These are phyloP conservation scores for Xylariaceae sp. DNA, from an alignment of 2,329 filamentous ascomycete genomes.

Conservation along the genomic window DNA sequence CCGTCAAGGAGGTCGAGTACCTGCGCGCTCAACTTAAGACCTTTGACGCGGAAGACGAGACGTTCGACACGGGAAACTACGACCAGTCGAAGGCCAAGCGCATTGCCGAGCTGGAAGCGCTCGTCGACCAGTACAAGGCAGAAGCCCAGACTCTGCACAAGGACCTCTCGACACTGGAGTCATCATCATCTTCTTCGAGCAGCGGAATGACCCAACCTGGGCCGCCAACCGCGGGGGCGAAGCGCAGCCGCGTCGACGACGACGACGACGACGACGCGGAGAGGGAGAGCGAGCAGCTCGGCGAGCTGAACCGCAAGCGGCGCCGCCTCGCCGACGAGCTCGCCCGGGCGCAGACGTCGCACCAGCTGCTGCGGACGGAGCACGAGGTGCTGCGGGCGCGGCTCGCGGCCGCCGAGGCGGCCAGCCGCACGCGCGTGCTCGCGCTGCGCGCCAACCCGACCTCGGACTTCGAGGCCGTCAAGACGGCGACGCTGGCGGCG, in stretches of 20 bases:
- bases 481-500: conserved; percentile 68
- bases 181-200: conserved; percentile 27
- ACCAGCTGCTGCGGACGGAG: conserved; percentile 61
- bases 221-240: conserved; percentile 48
- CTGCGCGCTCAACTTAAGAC: conserved; percentile 86
- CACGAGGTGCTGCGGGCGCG: conserved; percentile 66
- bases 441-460: conserved; percentile 84
- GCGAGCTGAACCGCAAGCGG: conserved; percentile 80
- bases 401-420: conserved; percentile 56
- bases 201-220: conserved; percentile 28
- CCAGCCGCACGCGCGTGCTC: conserved; percentile 72
- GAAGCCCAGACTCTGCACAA: conserved; percentile 69
- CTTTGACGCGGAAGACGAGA: conserved; percentile 79
- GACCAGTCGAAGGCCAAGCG: conserved; percentile 69
- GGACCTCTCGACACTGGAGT: conserved; percentile 63
- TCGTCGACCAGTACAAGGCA: conserved; percentile 77
- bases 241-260: conserved; percentile 55
- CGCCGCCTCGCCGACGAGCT: conserved; percentile 44
- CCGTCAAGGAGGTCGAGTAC: conserved; percentile 89
- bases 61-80: conserved; percentile 71
- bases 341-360: conserved; percentile 61
- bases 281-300: conserved; percentile 66
- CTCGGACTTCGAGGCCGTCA: conserved; percentile 74
- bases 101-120: conserved; percentile 73
- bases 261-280: too few relatives aligned